Evolutionary conservation across 331 rosid genomes (phyloP).

Genomic region (Quercus lobata): DNA sequence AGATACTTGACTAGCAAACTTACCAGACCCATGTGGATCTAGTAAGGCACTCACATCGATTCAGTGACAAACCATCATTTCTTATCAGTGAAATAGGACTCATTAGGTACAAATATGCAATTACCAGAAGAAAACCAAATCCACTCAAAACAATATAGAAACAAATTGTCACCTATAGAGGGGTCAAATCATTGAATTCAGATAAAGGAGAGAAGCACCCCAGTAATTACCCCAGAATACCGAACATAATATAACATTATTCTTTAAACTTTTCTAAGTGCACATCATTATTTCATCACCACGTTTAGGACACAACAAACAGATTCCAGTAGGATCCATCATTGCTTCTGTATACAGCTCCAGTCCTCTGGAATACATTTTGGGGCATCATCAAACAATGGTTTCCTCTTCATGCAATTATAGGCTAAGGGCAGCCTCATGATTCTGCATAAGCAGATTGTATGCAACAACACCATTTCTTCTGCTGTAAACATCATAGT

Average conservation of each 20-base stretch:
- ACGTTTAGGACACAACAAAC: neutral
- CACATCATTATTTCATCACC: neutral
- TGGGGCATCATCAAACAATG: no score
- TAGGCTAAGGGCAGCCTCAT: no score
- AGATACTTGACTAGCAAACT: neutral
- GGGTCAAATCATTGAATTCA: conserved; percentile 5
- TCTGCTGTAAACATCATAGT: no score
- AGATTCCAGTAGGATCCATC: no score
- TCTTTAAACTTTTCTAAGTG: conserved; percentile 16
- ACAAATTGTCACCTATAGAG: neutral
- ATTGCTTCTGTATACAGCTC: no score
- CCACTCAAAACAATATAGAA: neutral
- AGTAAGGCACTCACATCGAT: neutral
- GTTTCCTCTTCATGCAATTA: no score
- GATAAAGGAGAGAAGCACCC: conserved; percentile 5
- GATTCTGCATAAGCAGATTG: no score
- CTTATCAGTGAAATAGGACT: neutral
- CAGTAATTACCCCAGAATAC: conserved; percentile 11
- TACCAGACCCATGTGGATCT: neutral
- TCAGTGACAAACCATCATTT: neutral
- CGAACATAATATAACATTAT: conserved; percentile 9
- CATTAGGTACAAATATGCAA: neutral
- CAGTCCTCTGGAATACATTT: no score
- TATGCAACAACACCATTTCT: no score
- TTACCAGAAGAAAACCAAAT: conserved; percentile 2